A percentile compares a stretch with the other conserved stretches of the same genome.
Evolutionary conservation across 768 basidiomycete species (phyloP).

Genomic region (Suillus subaureus): DNA sequence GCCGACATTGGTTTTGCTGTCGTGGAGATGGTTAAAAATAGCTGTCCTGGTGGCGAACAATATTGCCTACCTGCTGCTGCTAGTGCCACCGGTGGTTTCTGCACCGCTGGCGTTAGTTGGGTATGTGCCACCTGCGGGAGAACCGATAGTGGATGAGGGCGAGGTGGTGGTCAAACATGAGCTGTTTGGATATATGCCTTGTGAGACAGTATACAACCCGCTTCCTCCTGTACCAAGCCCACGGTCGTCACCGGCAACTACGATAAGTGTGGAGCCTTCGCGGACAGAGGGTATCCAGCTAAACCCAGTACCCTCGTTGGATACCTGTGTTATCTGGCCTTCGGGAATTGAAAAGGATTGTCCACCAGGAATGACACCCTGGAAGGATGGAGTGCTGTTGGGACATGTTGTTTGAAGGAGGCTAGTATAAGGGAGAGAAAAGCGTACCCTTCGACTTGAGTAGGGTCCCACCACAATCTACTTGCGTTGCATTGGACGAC

Average conservation of each 20-base stretch:
- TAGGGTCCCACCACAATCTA: slow-evolving; percentile 66
- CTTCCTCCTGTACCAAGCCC: slow-evolving; percentile 75
- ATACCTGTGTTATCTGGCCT: slow-evolving; percentile 45
- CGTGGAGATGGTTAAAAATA: slow-evolving; percentile 5
- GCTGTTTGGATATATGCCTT: slow-evolving; percentile 48
- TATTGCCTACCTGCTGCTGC: slow-evolving; percentile 29
- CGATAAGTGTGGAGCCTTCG: slow-evolving; percentile 63
- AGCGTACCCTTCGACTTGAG: slow-evolving; percentile 55
- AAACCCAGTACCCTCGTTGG: slow-evolving; percentile 61
- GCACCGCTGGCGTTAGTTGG: slow-evolving; percentile 53
- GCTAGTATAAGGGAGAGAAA: background rate
- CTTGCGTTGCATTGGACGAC: slow-evolving; percentile 65
- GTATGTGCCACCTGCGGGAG: slow-evolving; percentile 74
- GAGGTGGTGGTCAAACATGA: slow-evolving; percentile 61
- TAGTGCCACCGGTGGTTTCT: slow-evolving; percentile 22
- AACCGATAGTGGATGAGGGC: slow-evolving; percentile 77
- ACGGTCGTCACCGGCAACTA: slow-evolving; percentile 67
- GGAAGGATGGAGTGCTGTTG: slow-evolving; percentile 57
- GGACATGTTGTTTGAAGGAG: background rate
- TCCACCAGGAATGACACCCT: slow-evolving; percentile 80
- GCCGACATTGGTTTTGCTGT: slow-evolving; percentile 42
- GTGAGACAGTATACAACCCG: slow-evolving; percentile 53
- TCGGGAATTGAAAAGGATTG: slow-evolving; percentile 69
- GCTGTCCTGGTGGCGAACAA: background rate
- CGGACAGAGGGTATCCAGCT: slow-evolving; percentile 66